phyloP scores from a whole-genome alignment of 1,284 basidiomycete genomes.

The Cutaneotrichosporon sp. region DNA sequence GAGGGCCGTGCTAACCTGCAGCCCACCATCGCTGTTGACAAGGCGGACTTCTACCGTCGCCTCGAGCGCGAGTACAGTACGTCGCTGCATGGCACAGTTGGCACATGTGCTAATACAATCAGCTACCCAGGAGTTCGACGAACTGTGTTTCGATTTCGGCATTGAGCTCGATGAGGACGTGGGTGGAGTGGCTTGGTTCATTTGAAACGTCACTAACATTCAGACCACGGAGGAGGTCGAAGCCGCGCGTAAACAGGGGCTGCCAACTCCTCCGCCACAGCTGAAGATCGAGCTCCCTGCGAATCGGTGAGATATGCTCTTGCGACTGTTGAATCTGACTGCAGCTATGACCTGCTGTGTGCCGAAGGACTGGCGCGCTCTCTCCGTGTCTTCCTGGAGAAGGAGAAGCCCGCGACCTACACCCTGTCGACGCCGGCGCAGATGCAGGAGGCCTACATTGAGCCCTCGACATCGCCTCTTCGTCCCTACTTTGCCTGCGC shows the following conservation, averaged over 20 bases:
- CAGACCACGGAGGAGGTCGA: conserved; percentile 87
- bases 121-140: conserved; percentile 92
- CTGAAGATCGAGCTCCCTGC: conserved; percentile 98
- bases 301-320: conserved; percentile 59
- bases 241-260: conserved; percentile 69
- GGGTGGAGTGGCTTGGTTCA: conserved; percentile 32
- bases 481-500: conserved; percentile 89
- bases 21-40: conserved; percentile 95
- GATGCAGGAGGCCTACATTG: conserved; percentile 63
- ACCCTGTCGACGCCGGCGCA: conserved; percentile 62
- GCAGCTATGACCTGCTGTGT: conserved; percentile 93
- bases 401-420: conserved; percentile 66
- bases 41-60: conserved; percentile 84
- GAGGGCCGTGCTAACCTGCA: conserved; percentile 9
- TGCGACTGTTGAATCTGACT: conserved; percentile 5
- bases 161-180: conserved; percentile 97
- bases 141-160: conserved; percentile 94
- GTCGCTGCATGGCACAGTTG: conserved; percentile 15
- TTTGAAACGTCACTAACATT: not conserved
- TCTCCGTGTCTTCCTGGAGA: conserved; percentile 76
- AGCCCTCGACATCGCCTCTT: conserved; percentile 70
- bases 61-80: conserved; percentile 79
- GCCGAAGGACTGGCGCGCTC: conserved; percentile 92
- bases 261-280: conserved; percentile 79
- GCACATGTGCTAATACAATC: not conserved